These are phyloP conservation scores for Nasturtium officinale DNA, from an alignment of 345 rosid species.

Conservation along the genomic window DNA sequence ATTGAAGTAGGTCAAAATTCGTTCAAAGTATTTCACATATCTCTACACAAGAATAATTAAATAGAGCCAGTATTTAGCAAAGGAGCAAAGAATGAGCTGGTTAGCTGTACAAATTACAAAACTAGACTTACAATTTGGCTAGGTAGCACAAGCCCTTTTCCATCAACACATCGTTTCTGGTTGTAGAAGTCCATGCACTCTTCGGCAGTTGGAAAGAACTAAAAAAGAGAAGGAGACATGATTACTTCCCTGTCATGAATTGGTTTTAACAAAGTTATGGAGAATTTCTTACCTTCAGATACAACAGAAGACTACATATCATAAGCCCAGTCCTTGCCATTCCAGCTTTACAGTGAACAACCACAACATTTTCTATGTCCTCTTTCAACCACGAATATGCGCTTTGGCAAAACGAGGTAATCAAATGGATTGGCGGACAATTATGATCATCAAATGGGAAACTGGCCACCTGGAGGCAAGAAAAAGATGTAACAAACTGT, in stretches of 20 bases:
- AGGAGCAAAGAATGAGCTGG: neutral
- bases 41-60: constrained; percentile 49
- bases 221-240: constrained; percentile 25
- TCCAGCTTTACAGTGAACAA: constrained; percentile 91
- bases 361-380: constrained; percentile 92
- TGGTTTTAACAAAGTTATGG: constrained; percentile 15
- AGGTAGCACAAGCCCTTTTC: constrained; percentile 82
- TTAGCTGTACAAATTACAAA: constrained; percentile 7
- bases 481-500: neutral
- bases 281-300: constrained; percentile 56
- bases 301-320: constrained; percentile 86
- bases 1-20: constrained; percentile 69
- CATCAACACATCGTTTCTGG: constrained; percentile 85
- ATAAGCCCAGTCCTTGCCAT: constrained; percentile 94
- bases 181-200: constrained; percentile 87
- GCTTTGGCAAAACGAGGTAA: constrained; percentile 78
- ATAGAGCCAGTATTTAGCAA: constrained; percentile 1
- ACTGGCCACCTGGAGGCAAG: constrained; percentile 69
- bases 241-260: constrained; percentile 13
- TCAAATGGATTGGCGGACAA: constrained; percentile 83
- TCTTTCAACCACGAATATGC: constrained; percentile 89
- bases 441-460: constrained; percentile 92
- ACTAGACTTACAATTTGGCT: constrained; percentile 76
- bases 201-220: constrained; percentile 95
- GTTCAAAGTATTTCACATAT: constrained; percentile 83